phyloP scores from a whole-genome alignment of 176 grass and related monocot species.

The Eleusine coracana region DNA sequence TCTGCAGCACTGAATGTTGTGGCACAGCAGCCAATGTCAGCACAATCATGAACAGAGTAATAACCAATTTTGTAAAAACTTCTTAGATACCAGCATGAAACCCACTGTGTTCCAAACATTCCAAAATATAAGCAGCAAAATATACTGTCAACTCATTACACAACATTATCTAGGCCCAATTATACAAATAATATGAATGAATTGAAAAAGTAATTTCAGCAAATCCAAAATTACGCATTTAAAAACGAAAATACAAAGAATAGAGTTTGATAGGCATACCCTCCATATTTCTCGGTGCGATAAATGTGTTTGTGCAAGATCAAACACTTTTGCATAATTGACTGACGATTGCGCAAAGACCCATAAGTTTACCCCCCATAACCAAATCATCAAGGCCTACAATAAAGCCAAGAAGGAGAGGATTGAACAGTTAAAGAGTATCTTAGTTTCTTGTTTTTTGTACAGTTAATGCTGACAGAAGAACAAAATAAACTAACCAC shows the following conservation, averaged over 20 bases:
- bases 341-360: conserved; percentile 86
- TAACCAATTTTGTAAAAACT: not conserved
- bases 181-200: not conserved
- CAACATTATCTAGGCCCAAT: not conserved
- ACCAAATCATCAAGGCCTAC: conserved; percentile 96
- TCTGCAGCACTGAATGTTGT: too few relatives aligned
- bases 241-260: conserved; percentile 11
- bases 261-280: conserved; percentile 51
- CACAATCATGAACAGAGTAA: not conserved
- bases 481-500: conserved; percentile 59
- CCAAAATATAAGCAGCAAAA: not conserved
- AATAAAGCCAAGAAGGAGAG: conserved; percentile 36
- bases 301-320: conserved; percentile 87
- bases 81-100: not conserved
- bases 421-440: not conserved
- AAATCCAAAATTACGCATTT: conserved; percentile 17
- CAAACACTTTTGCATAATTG: conserved; percentile 87
- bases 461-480: conserved; percentile 9
- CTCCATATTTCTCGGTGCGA: conserved; percentile 93
- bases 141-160: not conserved
- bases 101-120: not conserved
- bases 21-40: not conserved
- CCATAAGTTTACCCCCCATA: conserved; percentile 98
- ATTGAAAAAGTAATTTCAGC: not conserved
- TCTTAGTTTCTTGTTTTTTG: not conserved